Conservation (phyloP, 208 protist species). For the Trypanosoma conorhini region DNA sequence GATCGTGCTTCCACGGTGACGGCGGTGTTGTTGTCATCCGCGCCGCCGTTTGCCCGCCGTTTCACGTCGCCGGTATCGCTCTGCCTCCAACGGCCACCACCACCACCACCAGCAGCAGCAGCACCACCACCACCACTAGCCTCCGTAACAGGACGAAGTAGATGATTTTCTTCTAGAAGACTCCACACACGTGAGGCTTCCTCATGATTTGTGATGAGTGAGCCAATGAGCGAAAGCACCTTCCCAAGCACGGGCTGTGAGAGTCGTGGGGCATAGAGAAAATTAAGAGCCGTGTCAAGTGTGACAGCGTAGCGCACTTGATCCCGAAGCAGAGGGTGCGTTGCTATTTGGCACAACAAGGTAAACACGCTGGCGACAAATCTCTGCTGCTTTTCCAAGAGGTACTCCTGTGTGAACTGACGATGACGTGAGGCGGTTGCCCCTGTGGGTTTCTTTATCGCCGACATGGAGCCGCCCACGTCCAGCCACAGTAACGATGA, state of each 20-base stretch:
- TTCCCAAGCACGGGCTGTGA: conserved; percentile 69
- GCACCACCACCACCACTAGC: background rate
- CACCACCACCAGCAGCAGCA: background rate
- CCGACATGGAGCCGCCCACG: conserved; percentile 4
- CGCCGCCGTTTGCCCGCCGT: background rate
- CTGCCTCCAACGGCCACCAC: background rate
- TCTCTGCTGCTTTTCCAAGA: conserved; percentile 49
- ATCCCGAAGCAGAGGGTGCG: conserved; percentile 46
- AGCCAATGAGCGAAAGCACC: conserved; percentile 69
- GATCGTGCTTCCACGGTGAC: conserved; percentile 46
- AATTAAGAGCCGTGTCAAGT: conserved; percentile 57
- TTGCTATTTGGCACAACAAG: conserved; percentile 73
- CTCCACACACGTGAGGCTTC: conserved; percentile 66
- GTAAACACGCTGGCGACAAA: conserved; percentile 79
- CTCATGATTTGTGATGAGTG: conserved; percentile 54
- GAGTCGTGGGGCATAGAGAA: conserved; percentile 62
- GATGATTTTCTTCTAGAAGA: conserved; percentile 56
- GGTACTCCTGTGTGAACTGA: conserved; percentile 67
- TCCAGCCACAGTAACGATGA: conserved; percentile 20
- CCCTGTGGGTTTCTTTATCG: conserved; percentile 12
- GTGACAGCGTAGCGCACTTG: conserved; percentile 49
- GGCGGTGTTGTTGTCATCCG: background rate
- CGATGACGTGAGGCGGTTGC: conserved; percentile 23
- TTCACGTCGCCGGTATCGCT: background rate
- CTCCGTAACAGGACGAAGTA: conserved; percentile 30